A percentile compares a stretch with the other conserved stretches of the same genome.
Conservation (phyloP, 768 basidiomycete genomes). For the Hydnomerulius pinastri region DNA sequence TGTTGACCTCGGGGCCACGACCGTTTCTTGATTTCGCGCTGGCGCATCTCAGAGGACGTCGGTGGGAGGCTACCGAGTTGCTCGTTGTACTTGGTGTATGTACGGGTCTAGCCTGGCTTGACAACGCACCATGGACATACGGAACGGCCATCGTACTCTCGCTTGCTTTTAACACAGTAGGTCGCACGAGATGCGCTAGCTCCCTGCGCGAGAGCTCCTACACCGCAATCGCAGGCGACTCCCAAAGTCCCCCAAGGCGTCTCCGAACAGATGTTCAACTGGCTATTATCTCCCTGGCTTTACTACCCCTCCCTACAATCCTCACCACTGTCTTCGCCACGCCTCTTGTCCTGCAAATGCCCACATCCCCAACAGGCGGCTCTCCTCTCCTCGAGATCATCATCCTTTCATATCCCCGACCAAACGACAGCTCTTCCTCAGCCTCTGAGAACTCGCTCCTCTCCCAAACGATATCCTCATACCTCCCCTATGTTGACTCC, state of each 20-base stretch:
- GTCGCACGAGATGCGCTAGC: constrained; percentile 1
- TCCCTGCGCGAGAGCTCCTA: constrained; percentile 1
- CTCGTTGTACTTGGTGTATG: constrained; percentile 11
- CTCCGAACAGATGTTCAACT: constrained; percentile 17
- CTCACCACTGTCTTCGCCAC: constrained; percentile 3
- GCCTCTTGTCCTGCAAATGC: constrained; percentile 3
- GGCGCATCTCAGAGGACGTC: constrained; percentile 8
- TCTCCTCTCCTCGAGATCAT: constrained; percentile 41
- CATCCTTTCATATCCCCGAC: constrained; percentile 41
- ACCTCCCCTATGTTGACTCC: constrained; percentile 34
- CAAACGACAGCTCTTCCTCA: constrained; percentile 29
- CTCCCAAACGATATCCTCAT: constrained; percentile 39
- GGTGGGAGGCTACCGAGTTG: constrained; percentile 18
- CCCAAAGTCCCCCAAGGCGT: constrained; percentile 5
- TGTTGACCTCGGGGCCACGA: constrained; percentile 19
- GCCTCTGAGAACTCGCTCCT: constrained; percentile 27
- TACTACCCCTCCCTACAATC: constrained; percentile 7
- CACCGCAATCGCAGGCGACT: neutral
- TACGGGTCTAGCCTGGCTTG: constrained; percentile 26
- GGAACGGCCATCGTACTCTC: constrained; percentile 28
- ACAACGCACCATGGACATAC: constrained; percentile 44
- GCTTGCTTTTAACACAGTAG: constrained; percentile 19
- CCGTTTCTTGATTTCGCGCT: constrained; percentile 8
- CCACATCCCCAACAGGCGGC: constrained; percentile 18
- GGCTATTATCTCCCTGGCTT: constrained; percentile 20